These are phyloP conservation scores for Blastobotrys terrestris DNA, from an alignment of 805 yeast species.

Conservation along the genomic window DNA sequence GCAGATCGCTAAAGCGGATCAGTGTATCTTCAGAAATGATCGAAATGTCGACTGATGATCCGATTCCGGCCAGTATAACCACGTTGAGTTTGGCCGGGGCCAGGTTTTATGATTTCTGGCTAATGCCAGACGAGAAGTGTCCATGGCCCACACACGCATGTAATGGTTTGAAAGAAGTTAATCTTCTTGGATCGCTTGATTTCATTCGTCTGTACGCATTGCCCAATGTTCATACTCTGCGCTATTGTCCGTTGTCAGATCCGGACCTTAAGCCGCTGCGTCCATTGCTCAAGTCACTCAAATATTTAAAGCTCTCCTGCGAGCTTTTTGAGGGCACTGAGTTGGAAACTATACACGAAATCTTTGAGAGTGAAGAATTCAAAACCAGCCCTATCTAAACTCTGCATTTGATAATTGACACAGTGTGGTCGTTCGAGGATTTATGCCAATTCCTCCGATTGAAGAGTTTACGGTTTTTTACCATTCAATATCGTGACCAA, in stretches of 20 bases:
- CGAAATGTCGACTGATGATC: neutral
- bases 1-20: neutral
- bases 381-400: neutral
- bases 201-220: neutral
- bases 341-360: neutral
- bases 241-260: too few species aligned
- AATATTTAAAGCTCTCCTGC: neutral
- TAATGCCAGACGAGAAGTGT: neutral
- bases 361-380: neutral
- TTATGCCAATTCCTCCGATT: neutral
- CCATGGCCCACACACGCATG: neutral
- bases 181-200: neutral
- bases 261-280: neutral
- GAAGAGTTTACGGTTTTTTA: neutral
- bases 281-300: neutral
- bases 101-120: neutral
- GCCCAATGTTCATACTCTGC: neutral
- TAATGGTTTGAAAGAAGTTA: neutral
- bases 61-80: neutral
- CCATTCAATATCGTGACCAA: neutral
- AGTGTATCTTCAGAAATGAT: neutral
- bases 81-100: neutral
- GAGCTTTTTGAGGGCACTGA: neutral
- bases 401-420: neutral
- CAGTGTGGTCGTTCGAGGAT: neutral